Evolutionary conservation across 2,329 filamentous ascomycete genomes (phyloP), one percentile per base, ranked within the genome.

Genomic region (Neofusicoccum cordaticola): DNA sequence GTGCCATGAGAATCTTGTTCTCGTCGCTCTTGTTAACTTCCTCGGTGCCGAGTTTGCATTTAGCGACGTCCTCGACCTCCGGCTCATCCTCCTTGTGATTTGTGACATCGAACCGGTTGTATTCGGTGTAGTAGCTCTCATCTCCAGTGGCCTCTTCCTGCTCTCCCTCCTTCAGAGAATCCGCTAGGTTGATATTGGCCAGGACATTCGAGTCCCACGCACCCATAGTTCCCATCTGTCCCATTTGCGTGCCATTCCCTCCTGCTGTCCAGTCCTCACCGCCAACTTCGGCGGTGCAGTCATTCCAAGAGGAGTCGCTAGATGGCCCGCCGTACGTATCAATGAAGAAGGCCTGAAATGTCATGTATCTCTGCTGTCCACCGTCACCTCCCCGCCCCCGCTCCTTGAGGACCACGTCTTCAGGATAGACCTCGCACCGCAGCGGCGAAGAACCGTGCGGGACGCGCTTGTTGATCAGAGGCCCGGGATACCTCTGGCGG

Each of bases 381-480:
- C 17, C 35, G 13, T n/a, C 37, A 9, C 45, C 15, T 6, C 41
- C 45, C 31, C n/a, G 31, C 8, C 5, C 42, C 15, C 13, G 27
- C 11, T 34, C n/a, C 64, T 17, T n/a, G 22, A 64, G 11, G 22
- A 65, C 42, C 3, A 73, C 66, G 45, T 73, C 70, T 31, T 72
- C 70, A 8, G 67, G 57, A 42, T 35, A 57, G 17, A 74, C 66
- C 56, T 73, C 71, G 9, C 35, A 22, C 31, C 65, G 63, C 35
- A 71, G 69, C 71, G 67, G 66, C 65, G 6, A 69, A 45, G 17
- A 12, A 69, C 47, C 68, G 42, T 47, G 31, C 66, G 65, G 65
- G 68, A 53, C 64, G 22, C 42, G 50, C 44, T 8, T 45, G 17
- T 61, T 47, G 12, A 48, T 27, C 12, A 22, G 41, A 9, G 47